phyloP scores from a whole-genome alignment of 225 moss, liverwort and hornwort genomes.

The Polytrichum commune region DNA sequence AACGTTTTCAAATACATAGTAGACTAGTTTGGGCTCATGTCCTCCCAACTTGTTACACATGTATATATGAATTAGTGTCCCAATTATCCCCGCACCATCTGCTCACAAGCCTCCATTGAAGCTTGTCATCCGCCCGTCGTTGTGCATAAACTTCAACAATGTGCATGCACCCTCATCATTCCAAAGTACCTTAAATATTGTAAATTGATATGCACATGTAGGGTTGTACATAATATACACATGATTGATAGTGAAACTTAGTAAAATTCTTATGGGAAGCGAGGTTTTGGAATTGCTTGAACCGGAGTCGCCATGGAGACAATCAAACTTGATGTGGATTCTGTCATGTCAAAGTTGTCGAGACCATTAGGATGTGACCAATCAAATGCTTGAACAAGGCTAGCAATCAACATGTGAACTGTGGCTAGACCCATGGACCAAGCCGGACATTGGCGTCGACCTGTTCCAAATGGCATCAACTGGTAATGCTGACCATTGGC shows the following conservation, averaged over 20 bases:
- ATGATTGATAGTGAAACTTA: neutral
- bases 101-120: too few species aligned
- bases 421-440: conserved; percentile 16
- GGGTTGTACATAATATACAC: neutral
- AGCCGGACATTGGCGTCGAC: conserved; percentile 29
- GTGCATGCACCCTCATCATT: too few species aligned
- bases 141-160: too few species aligned
- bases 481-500: conserved; percentile 21
- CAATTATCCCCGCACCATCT: too few species aligned
- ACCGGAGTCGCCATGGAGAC: conserved; percentile 14
- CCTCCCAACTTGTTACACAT: too few species aligned
- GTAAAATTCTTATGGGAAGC: conserved; percentile 8
- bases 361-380: conserved; percentile 21
- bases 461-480: conserved; percentile 36
- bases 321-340: conserved; percentile 11
- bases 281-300: neutral
- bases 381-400: conserved; percentile 24
- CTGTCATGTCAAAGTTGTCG: conserved; percentile 23
- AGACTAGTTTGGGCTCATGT: too few species aligned
- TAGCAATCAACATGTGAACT: conserved; percentile 15
- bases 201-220: too few species aligned
- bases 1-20: too few species aligned
- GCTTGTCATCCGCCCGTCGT: too few species aligned
- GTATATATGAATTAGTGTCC: too few species aligned
- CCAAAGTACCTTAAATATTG: too few species aligned